phyloP scores from a whole-genome alignment of 768 basidiomycete genomes.

The Psilocybe tampanensis region DNA sequence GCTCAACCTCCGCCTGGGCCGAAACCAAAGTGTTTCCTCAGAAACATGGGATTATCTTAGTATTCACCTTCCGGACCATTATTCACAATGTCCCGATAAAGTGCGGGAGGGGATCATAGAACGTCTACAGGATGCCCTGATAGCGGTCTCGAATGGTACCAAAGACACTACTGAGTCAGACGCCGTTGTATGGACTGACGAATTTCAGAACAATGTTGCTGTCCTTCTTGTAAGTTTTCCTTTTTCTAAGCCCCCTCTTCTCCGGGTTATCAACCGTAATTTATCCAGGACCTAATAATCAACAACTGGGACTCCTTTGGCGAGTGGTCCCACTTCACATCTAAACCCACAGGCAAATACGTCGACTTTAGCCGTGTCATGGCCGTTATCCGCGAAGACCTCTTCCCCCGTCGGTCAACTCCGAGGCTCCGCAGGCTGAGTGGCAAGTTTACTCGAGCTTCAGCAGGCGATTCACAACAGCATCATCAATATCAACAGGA shows the following conservation, averaged over 20 bases:
- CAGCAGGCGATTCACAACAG: not conserved
- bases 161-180: slow-evolving; percentile 3
- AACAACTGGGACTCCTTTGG: slow-evolving; percentile 12
- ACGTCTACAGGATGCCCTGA: slow-evolving; percentile 4
- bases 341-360: not conserved
- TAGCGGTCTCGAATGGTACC: not conserved
- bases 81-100: slow-evolving; percentile 5
- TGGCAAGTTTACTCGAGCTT: not conserved
- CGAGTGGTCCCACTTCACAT: slow-evolving; percentile 6
- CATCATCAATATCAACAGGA: not conserved
- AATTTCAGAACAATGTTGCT: slow-evolving; percentile 1
- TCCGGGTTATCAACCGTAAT: not conserved
- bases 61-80: slow-evolving; percentile 7
- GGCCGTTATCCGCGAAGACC: not conserved
- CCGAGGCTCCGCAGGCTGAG: not conserved
- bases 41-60: slow-evolving; percentile 12
- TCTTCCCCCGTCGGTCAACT: not conserved
- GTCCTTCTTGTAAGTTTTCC: slow-evolving; percentile 8
- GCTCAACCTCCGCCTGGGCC: not conserved
- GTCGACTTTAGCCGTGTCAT: slow-evolving; percentile 4
- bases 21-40: not conserved
- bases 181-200: not conserved
- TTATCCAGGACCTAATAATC: slow-evolving; percentile 1
- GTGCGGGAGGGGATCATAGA: slow-evolving; percentile 5
- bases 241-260: not conserved